phyloP scores from a whole-genome alignment of 345 rosid species.

The Punica granatum region DNA sequence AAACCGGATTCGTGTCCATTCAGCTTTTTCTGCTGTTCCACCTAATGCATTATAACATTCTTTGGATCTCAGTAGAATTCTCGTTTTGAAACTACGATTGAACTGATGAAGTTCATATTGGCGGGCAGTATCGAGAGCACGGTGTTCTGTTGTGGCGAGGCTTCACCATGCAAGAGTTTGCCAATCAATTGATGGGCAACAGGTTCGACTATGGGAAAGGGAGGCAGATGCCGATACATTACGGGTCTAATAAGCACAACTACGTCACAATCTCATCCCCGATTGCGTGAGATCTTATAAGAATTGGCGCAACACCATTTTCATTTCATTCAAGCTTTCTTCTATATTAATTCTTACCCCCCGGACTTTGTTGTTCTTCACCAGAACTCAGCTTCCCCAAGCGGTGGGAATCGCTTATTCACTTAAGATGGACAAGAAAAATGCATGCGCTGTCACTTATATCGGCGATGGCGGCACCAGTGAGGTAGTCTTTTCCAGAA shows the following conservation, averaged over 20 bases:
- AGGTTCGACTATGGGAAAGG: constrained; percentile 72
- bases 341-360: background rate
- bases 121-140: constrained; percentile 61
- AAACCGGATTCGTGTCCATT: background rate
- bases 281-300: constrained; percentile 38
- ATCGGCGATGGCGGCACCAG: constrained; percentile 76
- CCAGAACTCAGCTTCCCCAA: constrained; percentile 77
- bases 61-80: background rate
- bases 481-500: constrained; percentile 34
- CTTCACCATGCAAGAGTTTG: constrained; percentile 58
- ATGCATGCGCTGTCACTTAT: constrained; percentile 56
- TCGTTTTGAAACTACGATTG: background rate
- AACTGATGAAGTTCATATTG: background rate
- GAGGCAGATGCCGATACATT: constrained; percentile 80
- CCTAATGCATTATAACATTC: background rate
- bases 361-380: background rate
- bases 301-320: background rate
- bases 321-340: background rate
- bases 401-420: constrained; percentile 73
- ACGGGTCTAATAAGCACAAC: constrained; percentile 60
- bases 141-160: constrained; percentile 78
- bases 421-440: constrained; percentile 64
- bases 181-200: constrained; percentile 67
- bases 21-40: too few relatives aligned
- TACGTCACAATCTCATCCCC: constrained; percentile 74